Percentiles rank a stretch among this genome's conserved stretches.
phyloP scores from a whole-genome alignment of 1,284 basidiomycete species.

The Rugosomyces carneus region DNA sequence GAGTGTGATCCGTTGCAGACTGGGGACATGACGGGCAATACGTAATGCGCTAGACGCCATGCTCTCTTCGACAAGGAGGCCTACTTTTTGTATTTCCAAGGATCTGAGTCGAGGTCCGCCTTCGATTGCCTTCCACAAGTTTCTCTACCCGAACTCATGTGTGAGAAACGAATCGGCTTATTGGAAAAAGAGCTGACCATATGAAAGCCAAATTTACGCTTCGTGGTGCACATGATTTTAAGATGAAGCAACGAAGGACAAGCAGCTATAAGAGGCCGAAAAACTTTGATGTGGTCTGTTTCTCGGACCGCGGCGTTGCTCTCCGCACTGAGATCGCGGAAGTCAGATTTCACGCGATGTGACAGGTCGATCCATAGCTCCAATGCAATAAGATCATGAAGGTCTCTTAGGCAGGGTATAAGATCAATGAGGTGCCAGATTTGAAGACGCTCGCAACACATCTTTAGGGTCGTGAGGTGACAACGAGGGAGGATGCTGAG shows the following conservation, averaged over 20 bases:
- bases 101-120: conserved; percentile 14
- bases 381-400: conserved; percentile 12
- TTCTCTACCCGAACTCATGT: conserved; percentile 9
- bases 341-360: conserved; percentile 7
- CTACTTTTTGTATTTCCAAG: conserved; percentile 18
- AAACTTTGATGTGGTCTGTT: conserved; percentile 17
- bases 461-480: conserved; percentile 15
- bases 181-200: conserved; percentile 12
- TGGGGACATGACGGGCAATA: conserved; percentile 13
- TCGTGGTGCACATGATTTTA: conserved; percentile 19
- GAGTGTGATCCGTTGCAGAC: conserved; percentile 14
- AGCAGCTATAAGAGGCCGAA: conserved; percentile 12
- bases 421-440: conserved; percentile 16
- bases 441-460: conserved; percentile 16
- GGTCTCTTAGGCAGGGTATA: conserved; percentile 11
- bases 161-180: neutral
- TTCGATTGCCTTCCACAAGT: conserved; percentile 16
- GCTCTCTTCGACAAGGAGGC: conserved; percentile 12
- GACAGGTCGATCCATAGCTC: conserved; percentile 20
- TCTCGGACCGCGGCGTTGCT: conserved; percentile 11
- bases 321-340: conserved; percentile 6
- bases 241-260: conserved; percentile 16
- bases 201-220: conserved; percentile 15
- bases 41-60: conserved; percentile 15
- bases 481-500: conserved; percentile 10